Evolutionary conservation across 352 stramenopile genomes (phyloP).

Genomic region (Globisporangium alternatum): DNA sequence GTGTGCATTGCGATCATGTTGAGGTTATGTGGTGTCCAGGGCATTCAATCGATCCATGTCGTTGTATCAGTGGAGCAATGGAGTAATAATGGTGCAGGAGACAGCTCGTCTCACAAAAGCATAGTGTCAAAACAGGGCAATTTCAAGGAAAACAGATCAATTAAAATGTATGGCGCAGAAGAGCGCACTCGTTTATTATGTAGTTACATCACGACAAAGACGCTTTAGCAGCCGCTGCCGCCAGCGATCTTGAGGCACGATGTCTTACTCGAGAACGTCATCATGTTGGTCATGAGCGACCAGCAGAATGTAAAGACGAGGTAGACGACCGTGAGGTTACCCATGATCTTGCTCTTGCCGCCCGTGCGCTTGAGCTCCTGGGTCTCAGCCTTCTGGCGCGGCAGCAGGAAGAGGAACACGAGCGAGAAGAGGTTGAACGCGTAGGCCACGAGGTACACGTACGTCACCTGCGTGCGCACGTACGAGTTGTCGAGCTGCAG

Average conservation of each 20-base stretch:
- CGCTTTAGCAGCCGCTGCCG: constrained; percentile 9
- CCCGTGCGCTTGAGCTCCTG: constrained; percentile 27
- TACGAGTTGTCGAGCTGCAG: constrained; percentile 15
- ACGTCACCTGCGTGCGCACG: constrained; percentile 19
- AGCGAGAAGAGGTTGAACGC: constrained; percentile 20
- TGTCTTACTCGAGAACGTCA: constrained; percentile 17
- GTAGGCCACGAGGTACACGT: constrained; percentile 21
- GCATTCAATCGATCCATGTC: too few species aligned
- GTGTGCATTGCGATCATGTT: too few species aligned
- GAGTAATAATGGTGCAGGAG: too few species aligned
- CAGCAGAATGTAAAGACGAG: too few species aligned
- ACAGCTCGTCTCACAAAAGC: too few species aligned
- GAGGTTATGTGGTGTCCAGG: too few species aligned
- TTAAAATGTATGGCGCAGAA: too few species aligned
- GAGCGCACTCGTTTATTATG: too few species aligned
- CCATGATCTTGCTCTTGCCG: constrained; percentile 35
- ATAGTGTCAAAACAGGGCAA: too few species aligned
- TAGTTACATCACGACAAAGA: too few species aligned
- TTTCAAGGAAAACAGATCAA: too few species aligned
- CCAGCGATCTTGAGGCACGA: constrained; percentile 16
- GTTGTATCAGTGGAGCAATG: too few species aligned
- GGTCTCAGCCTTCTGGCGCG: constrained; percentile 20
- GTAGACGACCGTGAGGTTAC: constrained; percentile 32
- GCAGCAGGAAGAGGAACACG: constrained; percentile 17
- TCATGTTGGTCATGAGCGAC: constrained; percentile 25